A percentile compares a stretch with the other conserved stretches of the same genome.
Conservation (phyloP, 1,139 yeast species). For the Geotrichum carabidarum region DNA sequence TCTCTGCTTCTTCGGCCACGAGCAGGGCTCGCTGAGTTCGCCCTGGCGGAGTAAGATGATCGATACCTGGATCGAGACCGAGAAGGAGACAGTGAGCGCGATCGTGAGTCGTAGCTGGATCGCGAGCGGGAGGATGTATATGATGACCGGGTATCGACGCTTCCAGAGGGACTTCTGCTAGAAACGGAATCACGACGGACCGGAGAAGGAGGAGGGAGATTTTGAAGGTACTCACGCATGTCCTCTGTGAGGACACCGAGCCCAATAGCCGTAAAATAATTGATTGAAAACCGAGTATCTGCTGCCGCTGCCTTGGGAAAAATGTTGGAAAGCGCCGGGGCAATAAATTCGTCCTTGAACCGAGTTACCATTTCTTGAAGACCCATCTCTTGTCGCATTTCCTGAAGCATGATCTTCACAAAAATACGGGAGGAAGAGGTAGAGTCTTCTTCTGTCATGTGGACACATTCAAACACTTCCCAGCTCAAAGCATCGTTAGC, state of each 20-base stretch:
- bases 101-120: not conserved
- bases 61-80: slow-evolving; percentile 18
- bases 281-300: slow-evolving; percentile 76
- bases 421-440: slow-evolving; percentile 78
- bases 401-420: slow-evolving; percentile 74
- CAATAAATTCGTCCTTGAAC: slow-evolving; percentile 45
- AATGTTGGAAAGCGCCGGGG: slow-evolving; percentile 35
- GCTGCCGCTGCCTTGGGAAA: slow-evolving; percentile 45
- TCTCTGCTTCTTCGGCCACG: not conserved
- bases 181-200: slow-evolving; percentile 18
- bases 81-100: slow-evolving; percentile 22
- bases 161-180: slow-evolving; percentile 3
- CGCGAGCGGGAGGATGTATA: slow-evolving; percentile 20
- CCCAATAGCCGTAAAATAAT: slow-evolving; percentile 90
- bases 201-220: slow-evolving; percentile 33
- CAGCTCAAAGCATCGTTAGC: slow-evolving; percentile 68
- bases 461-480: slow-evolving; percentile 49
- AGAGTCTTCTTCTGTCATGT: slow-evolving; percentile 66
- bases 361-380: slow-evolving; percentile 47
- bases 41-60: slow-evolving; percentile 5
- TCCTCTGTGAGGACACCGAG: slow-evolving; percentile 76
- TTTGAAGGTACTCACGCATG: slow-evolving; percentile 58
- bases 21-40: slow-evolving; percentile 4
- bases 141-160: slow-evolving; percentile 16
- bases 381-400: slow-evolving; percentile 76